Base-by-base conservation (phyloP, 805 yeast species). In the Wickerhamiella bombiphila region DNA sequence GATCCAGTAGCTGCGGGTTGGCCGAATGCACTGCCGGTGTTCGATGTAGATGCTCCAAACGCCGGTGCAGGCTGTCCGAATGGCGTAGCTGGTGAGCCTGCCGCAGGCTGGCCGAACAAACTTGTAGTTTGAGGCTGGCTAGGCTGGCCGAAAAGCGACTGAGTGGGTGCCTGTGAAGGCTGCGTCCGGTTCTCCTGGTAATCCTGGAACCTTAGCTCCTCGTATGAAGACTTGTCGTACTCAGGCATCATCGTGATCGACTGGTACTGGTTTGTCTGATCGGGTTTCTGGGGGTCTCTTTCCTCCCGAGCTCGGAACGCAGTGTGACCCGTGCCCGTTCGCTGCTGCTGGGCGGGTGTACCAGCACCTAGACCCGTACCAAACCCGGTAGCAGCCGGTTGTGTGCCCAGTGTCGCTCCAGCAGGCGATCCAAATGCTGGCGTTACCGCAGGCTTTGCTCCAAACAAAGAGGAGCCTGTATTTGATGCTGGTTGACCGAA, bases 191-290 rank as follows among this genome's bases (percentile, higher is more conserved):
- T 72, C 45, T 74, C 80, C 49, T 74, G 72, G 55, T 91, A 91
- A 60, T 91, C 99, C 56, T 79, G 88, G 48, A 70, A 63, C 54
- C 99, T 71, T 57, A 91, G 69, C 55, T 91, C 98, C 57, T 85
- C 96, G 52, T 76, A 70, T 0, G 94, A 80, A 50, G 58, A 80
- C 48, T 75, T 74, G 49, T 69, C 69, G 55, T 88, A 91, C 57
- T 83, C 94, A 4, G 93, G 94, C 96, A 91, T 86, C 32, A 81
- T 70, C 8, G 80, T 64, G 43, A 91, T 78, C 48, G 74, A 74
- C 57, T 88, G 82, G 59, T 65, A 86, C 29, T 69, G 9, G 74
- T 63, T 25, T 3, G 36, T 31, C 21, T 16, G 20, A 16, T 29
- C 37, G 4, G 36, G 34, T 22, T 44, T 45, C 19, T 32, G 11